Percentiles rank a stretch among this genome's conserved stretches.
Conservation (phyloP, 2,329 filamentous ascomycete genomes). For the Epichloe coenophiala region DNA sequence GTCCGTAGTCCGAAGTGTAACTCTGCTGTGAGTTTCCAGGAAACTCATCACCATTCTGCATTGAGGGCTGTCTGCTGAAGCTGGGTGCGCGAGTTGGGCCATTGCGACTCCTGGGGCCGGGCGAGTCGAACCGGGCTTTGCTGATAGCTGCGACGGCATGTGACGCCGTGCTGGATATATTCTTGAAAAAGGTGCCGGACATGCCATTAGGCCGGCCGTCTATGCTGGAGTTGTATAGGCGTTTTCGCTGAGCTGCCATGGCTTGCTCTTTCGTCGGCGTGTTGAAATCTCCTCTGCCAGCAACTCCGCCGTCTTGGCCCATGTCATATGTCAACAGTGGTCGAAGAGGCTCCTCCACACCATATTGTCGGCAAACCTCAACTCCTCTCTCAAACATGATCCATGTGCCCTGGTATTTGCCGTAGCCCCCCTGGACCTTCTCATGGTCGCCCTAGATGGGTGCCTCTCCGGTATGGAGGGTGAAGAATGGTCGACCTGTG, state of each 20-base stretch:
- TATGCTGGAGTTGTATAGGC: constrained; percentile 61
- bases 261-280: constrained; percentile 98
- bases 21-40: constrained; percentile 74
- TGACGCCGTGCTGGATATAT: constrained; percentile 85
- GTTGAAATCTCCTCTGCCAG: constrained; percentile 65
- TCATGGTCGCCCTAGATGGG: constrained; percentile 63
- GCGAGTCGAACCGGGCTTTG: constrained; percentile 88
- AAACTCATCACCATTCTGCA: constrained; percentile 56
- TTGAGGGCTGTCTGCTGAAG: constrained; percentile 58
- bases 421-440: constrained; percentile 98
- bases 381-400: constrained; percentile 86
- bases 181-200: constrained; percentile 89
- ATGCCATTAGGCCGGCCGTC: constrained; percentile 54
- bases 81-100: constrained; percentile 53
- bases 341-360: constrained; percentile 62
- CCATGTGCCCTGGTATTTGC: constrained; percentile 98
- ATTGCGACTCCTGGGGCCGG: constrained; percentile 52
- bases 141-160: constrained; percentile 92
- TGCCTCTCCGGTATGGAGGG: background rate
- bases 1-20: constrained; percentile 61
- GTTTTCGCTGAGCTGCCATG: constrained; percentile 88
- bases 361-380: constrained; percentile 75
- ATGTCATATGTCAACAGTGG: constrained; percentile 72
- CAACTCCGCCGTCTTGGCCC: constrained; percentile 57
- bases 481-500: background rate